Evolutionary conservation across 371 early-diverging fungal species (phyloP), one percentile per base, ranked within the genome.

Genomic region (Smittium culicis): DNA sequence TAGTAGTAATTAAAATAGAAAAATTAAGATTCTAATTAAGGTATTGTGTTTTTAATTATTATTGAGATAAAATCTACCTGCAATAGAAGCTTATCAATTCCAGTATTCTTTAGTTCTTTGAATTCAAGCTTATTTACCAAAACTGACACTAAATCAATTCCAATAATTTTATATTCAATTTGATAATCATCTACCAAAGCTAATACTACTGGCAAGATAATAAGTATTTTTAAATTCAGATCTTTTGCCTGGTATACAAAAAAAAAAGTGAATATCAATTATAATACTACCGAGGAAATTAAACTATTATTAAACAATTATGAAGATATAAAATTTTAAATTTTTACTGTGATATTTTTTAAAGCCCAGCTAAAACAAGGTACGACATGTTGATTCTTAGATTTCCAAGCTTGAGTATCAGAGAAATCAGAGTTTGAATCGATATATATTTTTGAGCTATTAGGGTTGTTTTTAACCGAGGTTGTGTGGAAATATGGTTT

Each of bases 141-240:
- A 8, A 31, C 0, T n/a, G n/a, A 35, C 28, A 67, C 68, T 30
- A 74, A 16, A 3, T 63, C 58, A 20, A 73, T n/a, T 0, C 74
- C 74, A 28, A 70, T 56, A 20, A 74, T 45, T 64, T 74, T 73
- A 20, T 64, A 55, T 33, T 59, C 58, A 24, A 60, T 65, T 24
- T 72, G 69, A 55, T 74, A 69, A 67, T 75, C 75, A 25, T 75
- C 75, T 5, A 67, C 60, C 1, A 75, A 71, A 0, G 67, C 65
- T n/a, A 74, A 16, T 1, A 74, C 45, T 24, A 74, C 71, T 0
- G 75, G 75, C 30, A 75, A 57, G n/a, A 73, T 35, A 1, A 34
- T 56, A 11, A 74, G 64, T 16, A 66, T 65, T 14, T 65, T 45
- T 2, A 60, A 66, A 14, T 14, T 2, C n/a, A 74, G 34, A 35